Evolutionary conservation across 345 rosid genomes (phyloP), one percentile per base, ranked within the genome.

Genomic region (Salix exigua): DNA sequence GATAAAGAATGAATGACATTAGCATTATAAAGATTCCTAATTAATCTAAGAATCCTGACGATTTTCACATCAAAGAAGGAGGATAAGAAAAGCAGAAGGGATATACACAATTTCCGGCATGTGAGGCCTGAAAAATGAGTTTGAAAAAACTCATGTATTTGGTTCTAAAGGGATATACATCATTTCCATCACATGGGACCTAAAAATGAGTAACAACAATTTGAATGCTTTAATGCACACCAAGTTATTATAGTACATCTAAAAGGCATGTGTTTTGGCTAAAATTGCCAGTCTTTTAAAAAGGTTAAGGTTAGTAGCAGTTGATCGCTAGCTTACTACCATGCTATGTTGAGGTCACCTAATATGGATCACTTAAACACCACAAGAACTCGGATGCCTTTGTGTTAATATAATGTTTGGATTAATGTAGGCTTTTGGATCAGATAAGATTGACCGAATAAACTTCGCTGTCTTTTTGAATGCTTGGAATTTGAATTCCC

Each of bases 401-500:
- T 38, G 19, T 13, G 6, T 62, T 8, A 25, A 65, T 31, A 26
- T 75, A 67, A 79, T 53, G 48, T 55, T 60, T 79, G 38, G 26
- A 5, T 42, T 84, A 75, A 66, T 53, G 63, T 91, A 92, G 99
- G 91, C 81, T 72, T 88, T 94, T 81, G 91, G 92, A 78, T 85
- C 89, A 19, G 89, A 91, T 18, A 46, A 73, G 67, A 79, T 92
- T 58, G 97, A 90, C 78, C 94, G 99, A 97, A 78, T 96, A 72
- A 90, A 88, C 84, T 87, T 96, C 79, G 87, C 95, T 7, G 94
- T 94, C 67, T 91, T 96, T 83, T 84, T 84, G 73, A 94, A 90
- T 46, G 97, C 97, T 16, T 94, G 90, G 95, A 94, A 87, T 77
- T 80, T 92, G 84, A 87, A 74, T 78, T 88, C 94, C 53, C 84